Evolutionary conservation across 495 filamentous ascomycete genomes (phyloP), one percentile per base, ranked within the genome.

Genomic region (Neurospora sp.): DNA sequence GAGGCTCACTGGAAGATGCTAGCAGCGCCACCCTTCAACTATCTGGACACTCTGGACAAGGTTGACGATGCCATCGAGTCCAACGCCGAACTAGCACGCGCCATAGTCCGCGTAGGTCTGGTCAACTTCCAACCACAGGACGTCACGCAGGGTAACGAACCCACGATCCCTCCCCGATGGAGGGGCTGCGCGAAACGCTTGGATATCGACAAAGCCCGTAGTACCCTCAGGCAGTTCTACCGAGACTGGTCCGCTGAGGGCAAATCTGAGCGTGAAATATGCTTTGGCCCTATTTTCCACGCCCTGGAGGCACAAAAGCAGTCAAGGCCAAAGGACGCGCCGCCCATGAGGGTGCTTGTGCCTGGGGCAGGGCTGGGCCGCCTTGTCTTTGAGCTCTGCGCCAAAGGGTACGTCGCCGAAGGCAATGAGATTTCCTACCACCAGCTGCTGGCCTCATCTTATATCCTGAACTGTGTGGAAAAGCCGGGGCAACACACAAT

Each of bases 391-490:
- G 96, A 99, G 14, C 83, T 98, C 69, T 93, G 90, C 77, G 82
- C 82, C n/a, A 85, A 84, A 6, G 96, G 96, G 16, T 97, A 89
- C 81, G 79, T 85, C 0, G 87, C 89, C 1, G 93, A 98, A 79
- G 96, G 96, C 14, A 99, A 98, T 75, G 96, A 99, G 83, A 94
- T 98, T 75, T 96, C 93, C 18, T 97, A 95, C 76, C 96, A 98
- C 80, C 92, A 95, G 77, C 86, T 98, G 12, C 82, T 98, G 72
- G 94, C 93, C 14, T 93, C 91, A 72, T 92, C 90, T 38, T 97
- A 94, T 85, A 86, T 98, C 12, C 86, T 99, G 11, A 98, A 98
- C 77, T 79, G 77, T 35, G 85, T 82, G 74, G 78, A 82, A 37
- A 73, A 72, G 9, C 81, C 79, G n/a, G 80, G 80, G 11, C 77